Conservation (phyloP, 2,329 filamentous ascomycete species). For the Diaporthe sp. region DNA sequence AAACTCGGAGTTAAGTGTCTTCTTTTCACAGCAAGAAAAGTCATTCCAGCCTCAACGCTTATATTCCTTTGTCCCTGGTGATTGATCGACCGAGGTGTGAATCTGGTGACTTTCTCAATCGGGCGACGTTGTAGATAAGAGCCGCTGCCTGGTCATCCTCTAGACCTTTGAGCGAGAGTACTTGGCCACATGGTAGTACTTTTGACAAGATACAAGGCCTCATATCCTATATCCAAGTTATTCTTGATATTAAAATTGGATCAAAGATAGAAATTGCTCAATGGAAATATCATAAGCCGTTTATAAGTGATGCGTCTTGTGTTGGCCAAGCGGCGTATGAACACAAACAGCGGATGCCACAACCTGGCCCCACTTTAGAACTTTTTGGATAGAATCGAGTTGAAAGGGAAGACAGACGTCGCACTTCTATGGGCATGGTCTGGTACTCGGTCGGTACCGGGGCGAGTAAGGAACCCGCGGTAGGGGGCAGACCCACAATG, state of each 20-base stretch:
- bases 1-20: neutral
- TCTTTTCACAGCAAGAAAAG: neutral
- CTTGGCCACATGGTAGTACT: neutral
- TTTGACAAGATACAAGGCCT: neutral
- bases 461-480: neutral
- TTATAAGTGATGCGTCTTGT: neutral
- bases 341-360: neutral
- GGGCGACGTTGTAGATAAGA: neutral
- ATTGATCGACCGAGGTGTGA: neutral
- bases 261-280: no score
- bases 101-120: neutral
- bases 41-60: neutral
- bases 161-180: neutral
- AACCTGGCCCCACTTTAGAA: neutral
- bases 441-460: conserved; percentile 6
- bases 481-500: neutral
- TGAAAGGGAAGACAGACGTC: neutral
- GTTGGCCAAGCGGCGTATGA: neutral
- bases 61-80: no score
- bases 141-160: neutral
- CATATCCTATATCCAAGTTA: neutral
- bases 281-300: no score
- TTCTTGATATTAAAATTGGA: no score
- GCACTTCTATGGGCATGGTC: conserved; percentile 2
- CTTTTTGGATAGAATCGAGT: neutral